Evolutionary conservation across 2,329 filamentous ascomycete genomes (phyloP).

Genomic region (Cryphonectria parasitica): DNA sequence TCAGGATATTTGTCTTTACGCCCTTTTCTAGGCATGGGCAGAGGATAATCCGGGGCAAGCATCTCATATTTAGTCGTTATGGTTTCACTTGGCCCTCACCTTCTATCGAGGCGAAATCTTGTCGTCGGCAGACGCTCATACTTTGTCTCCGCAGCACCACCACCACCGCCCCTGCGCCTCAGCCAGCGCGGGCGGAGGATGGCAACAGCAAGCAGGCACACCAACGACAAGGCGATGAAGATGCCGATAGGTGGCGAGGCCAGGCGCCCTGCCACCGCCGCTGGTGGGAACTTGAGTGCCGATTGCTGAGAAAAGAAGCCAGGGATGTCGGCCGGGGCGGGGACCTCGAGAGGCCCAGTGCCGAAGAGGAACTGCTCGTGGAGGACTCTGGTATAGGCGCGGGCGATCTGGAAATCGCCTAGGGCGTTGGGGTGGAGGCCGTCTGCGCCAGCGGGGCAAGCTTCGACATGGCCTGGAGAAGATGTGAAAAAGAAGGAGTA

Average conservation of each 20-base stretch:
- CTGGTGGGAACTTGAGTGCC: neutral
- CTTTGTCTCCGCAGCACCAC: conserved; percentile 1
- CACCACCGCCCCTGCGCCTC: neutral
- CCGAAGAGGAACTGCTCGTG: conserved; percentile 34
- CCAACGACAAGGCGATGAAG: conserved; percentile 10
- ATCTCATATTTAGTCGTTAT: too few relatives aligned
- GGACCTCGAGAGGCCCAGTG: conserved; percentile 32
- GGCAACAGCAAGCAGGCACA: conserved; percentile 8
- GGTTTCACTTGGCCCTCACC: neutral
- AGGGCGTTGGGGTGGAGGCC: conserved; percentile 47
- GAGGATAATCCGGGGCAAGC: too few relatives aligned
- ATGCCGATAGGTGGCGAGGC: conserved; percentile 2
- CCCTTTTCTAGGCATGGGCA: too few relatives aligned
- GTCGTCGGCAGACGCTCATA: conserved; percentile 1
- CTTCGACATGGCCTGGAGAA: conserved; percentile 31
- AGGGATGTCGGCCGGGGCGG: conserved; percentile 17
- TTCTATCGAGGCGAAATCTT: neutral
- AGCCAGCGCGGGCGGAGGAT: conserved; percentile 20
- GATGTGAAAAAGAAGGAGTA: too few relatives aligned
- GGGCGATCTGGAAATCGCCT: conserved; percentile 47
- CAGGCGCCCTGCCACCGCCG: neutral
- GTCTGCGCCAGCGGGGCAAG: conserved; percentile 41
- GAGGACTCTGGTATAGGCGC: conserved; percentile 43
- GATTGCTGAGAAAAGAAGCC: neutral
- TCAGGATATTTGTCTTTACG: too few relatives aligned